These are phyloP conservation scores for Mucor racemosus DNA, from an alignment of 371 early-diverging fungal species.

Conservation along the genomic window DNA sequence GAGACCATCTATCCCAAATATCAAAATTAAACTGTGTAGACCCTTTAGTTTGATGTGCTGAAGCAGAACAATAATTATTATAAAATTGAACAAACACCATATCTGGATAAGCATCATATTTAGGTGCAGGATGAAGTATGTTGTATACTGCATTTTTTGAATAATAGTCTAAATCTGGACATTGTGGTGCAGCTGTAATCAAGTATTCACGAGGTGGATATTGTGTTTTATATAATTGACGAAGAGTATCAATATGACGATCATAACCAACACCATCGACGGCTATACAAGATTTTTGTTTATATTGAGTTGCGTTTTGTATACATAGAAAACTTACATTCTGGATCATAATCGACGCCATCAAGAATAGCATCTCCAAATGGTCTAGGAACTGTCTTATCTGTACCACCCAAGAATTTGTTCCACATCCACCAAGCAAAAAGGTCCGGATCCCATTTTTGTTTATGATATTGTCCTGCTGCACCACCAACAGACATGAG, in stretches of 20 bases:
- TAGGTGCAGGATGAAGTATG: slow-evolving; percentile 40
- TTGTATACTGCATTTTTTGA: slow-evolving; percentile 47
- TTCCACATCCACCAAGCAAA: slow-evolving; percentile 58
- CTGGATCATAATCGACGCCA: slow-evolving; percentile 58
- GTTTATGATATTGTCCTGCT: slow-evolving; percentile 37
- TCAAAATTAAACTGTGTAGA: slow-evolving; percentile 60
- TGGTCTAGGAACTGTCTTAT: slow-evolving; percentile 32
- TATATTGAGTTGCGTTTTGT: neutral
- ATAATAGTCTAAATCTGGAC: slow-evolving; percentile 61
- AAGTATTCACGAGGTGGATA: slow-evolving; percentile 38
- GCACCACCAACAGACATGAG: slow-evolving; percentile 61
- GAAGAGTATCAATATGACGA: slow-evolving; percentile 32
- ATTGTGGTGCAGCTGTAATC: slow-evolving; percentile 62
- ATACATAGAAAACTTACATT: slow-evolving; percentile 34
- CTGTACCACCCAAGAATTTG: slow-evolving; percentile 53
- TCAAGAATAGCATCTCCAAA: slow-evolving; percentile 42
- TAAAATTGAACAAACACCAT: slow-evolving; percentile 78
- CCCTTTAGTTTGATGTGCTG: slow-evolving; percentile 34
- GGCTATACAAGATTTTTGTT: slow-evolving; percentile 14
- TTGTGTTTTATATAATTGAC: slow-evolving; percentile 44
- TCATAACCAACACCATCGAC: slow-evolving; percentile 35
- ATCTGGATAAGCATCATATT: slow-evolving; percentile 53
- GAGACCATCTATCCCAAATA: slow-evolving; percentile 57
- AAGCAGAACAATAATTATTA: slow-evolving; percentile 66
- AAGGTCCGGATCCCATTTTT: slow-evolving; percentile 38